Evolutionary conservation across 179 eudicot species (phyloP).

Genomic region (Silene coronaria): DNA sequence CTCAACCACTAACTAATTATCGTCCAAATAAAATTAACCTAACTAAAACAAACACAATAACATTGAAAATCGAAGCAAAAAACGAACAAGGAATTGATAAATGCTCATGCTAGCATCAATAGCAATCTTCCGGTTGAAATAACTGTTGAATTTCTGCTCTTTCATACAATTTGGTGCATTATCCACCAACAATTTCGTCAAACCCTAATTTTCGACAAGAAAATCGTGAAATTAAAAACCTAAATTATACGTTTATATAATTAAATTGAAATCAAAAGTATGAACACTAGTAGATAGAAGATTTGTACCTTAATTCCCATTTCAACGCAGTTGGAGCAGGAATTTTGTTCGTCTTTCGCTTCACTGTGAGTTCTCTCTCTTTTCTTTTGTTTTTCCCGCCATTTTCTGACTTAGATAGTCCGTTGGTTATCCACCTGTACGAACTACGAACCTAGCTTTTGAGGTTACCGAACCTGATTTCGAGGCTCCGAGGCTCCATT

Average conservation of each 20-base stretch:
- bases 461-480: too few relatives aligned
- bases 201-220: constrained; percentile 52
- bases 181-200: constrained; percentile 89
- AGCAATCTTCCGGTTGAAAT: constrained; percentile 74
- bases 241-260: neutral
- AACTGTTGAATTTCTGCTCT: constrained; percentile 93
- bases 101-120: constrained; percentile 99
- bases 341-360: too few relatives aligned
- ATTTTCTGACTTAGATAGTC: too few relatives aligned
- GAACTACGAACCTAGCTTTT: too few relatives aligned
- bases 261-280: neutral
- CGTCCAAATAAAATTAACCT: neutral
- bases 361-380: too few relatives aligned
- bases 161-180: constrained; percentile 89
- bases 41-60: too few relatives aligned
- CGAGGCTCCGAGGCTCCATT: too few relatives aligned
- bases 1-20: neutral
- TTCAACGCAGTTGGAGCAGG: neutral
- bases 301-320: constrained; percentile 26
- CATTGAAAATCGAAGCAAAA: neutral
- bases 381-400: too few relatives aligned
- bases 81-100: constrained; percentile 82
- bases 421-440: too few relatives aligned
- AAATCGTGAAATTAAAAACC: neutral
- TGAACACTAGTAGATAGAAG: neutral